Percentiles rank a stretch among this genome's conserved stretches.
Conservation (phyloP, 2,329 filamentous ascomycete species). For the Aspergillus aculeatinus region DNA sequence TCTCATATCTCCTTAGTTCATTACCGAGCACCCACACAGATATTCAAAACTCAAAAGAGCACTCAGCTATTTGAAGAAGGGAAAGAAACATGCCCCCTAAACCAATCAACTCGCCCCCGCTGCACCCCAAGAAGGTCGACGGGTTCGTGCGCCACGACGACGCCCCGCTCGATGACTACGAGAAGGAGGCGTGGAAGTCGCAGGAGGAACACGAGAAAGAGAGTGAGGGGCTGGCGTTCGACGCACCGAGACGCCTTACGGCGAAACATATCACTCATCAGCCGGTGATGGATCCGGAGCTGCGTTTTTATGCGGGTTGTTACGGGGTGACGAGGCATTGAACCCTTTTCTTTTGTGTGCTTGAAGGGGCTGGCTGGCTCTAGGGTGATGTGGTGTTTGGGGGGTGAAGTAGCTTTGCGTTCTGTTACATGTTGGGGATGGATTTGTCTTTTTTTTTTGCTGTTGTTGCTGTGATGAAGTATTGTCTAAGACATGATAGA, state of each 20-base stretch:
- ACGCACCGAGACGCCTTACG: not conserved
- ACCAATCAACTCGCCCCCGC: slow-evolving; percentile 47
- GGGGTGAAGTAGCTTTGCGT: too few species aligned
- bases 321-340: too few species aligned
- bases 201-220: not conserved
- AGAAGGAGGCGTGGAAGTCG: slow-evolving; percentile 5
- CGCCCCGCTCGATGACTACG: slow-evolving; percentile 1
- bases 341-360: too few species aligned
- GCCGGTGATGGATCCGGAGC: too few species aligned
- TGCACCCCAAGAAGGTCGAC: not conserved
- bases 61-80: slow-evolving; percentile 19
- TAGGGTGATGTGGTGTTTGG: too few species aligned
- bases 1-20: slow-evolving; percentile 23
- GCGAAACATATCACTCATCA: too few species aligned
- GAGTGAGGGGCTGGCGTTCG: not conserved
- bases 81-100: slow-evolving; percentile 38
- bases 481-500: too few species aligned
- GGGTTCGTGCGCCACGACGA: slow-evolving; percentile 1
- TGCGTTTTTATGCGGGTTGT: too few species aligned
- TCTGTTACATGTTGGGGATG: too few species aligned
- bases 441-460: too few species aligned
- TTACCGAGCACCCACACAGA: slow-evolving; percentile 46
- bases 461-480: too few species aligned
- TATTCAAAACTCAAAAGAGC: slow-evolving; percentile 37
- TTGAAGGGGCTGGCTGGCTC: too few species aligned